Conservation (phyloP, 2,329 filamentous ascomycete species). For the Tolypocladium sp. region DNA sequence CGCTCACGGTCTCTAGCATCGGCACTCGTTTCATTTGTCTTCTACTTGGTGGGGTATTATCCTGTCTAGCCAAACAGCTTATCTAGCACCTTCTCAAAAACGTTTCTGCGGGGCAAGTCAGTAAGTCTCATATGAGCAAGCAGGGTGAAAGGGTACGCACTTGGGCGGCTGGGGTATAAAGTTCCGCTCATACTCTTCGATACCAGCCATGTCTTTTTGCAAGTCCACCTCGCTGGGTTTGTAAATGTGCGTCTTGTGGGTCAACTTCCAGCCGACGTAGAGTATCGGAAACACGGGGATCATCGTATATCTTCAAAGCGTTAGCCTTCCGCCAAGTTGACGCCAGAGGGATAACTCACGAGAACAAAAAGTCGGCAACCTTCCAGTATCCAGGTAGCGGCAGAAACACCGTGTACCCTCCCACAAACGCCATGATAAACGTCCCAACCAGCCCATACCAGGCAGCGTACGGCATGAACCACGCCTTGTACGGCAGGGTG, state of each 20-base stretch:
- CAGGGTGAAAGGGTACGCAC: slow-evolving; percentile 24
- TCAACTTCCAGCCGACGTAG: slow-evolving; percentile 62
- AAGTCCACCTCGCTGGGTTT: slow-evolving; percentile 54
- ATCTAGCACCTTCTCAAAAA: slow-evolving; percentile 12
- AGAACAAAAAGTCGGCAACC: slow-evolving; percentile 63
- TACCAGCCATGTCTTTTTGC: slow-evolving; percentile 49
- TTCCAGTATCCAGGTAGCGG: slow-evolving; percentile 52
- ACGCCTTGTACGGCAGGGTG: slow-evolving; percentile 60
- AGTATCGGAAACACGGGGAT: slow-evolving; percentile 61
- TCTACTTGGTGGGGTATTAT: neutral
- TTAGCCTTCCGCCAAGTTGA: neutral
- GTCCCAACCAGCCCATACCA: slow-evolving; percentile 57
- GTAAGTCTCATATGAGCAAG: neutral
- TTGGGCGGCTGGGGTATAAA: slow-evolving; percentile 45
- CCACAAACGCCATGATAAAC: slow-evolving; percentile 63
- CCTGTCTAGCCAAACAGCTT: slow-evolving; percentile 8
- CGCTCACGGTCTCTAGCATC: neutral
- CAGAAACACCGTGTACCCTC: slow-evolving; percentile 69
- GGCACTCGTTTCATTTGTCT: neutral
- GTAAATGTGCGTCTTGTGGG: slow-evolving; percentile 51
- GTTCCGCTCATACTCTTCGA: slow-evolving; percentile 58
- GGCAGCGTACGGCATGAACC: slow-evolving; percentile 62
- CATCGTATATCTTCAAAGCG: slow-evolving; percentile 51
- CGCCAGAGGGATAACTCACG: slow-evolving; percentile 29
- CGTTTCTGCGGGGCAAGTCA: slow-evolving; percentile 3